phyloP scores from a whole-genome alignment of 257 asterid genomes.

The Scutellaria barbata region DNA sequence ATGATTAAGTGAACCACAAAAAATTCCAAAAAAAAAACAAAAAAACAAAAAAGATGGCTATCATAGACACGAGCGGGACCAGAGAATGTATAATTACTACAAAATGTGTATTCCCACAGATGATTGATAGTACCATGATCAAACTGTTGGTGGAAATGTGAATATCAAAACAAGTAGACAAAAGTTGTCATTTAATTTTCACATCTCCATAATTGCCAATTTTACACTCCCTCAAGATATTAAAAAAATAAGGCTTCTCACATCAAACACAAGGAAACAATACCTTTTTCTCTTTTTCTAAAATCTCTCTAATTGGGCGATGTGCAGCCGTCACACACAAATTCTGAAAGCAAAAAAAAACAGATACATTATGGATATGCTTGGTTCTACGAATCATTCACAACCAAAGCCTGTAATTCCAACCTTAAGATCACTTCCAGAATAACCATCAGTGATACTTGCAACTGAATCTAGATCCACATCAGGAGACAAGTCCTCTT shows the following conservation, averaged over 20 bases:
- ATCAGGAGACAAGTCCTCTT: slow-evolving; percentile 84
- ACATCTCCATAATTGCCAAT: neutral
- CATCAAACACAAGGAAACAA: neutral
- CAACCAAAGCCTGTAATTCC: slow-evolving; percentile 25
- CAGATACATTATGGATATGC: slow-evolving; percentile 11
- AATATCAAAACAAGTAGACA: no score
- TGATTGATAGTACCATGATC: neutral
- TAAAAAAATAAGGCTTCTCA: neutral
- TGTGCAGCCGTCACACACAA: slow-evolving; percentile 94
- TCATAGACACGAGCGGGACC: neutral
- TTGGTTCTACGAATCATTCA: slow-evolving; percentile 11
- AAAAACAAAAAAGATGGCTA: neutral
- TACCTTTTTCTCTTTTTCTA: slow-evolving; percentile 91
- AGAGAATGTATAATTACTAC: neutral
- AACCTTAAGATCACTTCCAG: slow-evolving; percentile 99
- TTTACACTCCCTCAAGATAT: neutral
- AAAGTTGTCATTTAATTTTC: no score
- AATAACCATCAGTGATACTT: slow-evolving; percentile 88
- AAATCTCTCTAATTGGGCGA: slow-evolving; percentile 83
- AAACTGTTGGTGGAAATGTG: neutral
- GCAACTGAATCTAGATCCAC: slow-evolving; percentile 80
- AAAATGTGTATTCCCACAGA: neutral
- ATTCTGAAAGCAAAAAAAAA: slow-evolving; percentile 59
- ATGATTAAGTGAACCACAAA: slow-evolving; percentile 5
- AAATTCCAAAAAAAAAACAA: slow-evolving; percentile 13